A percentile compares a stretch with the other conserved stretches of the same genome.
phyloP scores from a whole-genome alignment of 257 asterid species.

The Scutellaria minor region DNA sequence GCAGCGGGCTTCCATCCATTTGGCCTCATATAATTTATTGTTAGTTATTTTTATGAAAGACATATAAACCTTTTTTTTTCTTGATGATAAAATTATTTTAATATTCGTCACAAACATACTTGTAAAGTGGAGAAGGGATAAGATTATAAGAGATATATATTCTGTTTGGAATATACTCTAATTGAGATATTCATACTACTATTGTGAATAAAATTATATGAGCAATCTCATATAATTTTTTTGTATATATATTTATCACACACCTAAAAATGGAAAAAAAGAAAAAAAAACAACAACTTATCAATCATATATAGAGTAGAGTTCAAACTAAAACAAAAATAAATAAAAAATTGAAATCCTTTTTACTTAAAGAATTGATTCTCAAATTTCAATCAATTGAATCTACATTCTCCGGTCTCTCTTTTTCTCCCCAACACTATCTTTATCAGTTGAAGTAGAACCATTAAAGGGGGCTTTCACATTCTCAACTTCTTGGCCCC shows the following conservation, averaged over 20 bases:
- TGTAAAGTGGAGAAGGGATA: too few relatives aligned
- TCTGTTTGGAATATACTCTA: too few relatives aligned
- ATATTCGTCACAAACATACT: too few relatives aligned
- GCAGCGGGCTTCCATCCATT: too few relatives aligned
- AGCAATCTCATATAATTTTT: not conserved
- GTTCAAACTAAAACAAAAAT: constrained; percentile 19
- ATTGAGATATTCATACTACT: too few relatives aligned
- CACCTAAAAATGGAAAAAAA: constrained; percentile 29
- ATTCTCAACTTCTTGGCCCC: constrained; percentile 30
- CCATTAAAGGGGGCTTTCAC: constrained; percentile 28
- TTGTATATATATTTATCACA: too few relatives aligned
- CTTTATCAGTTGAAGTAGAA: constrained; percentile 24
- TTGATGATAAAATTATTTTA: too few relatives aligned
- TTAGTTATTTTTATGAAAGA: too few relatives aligned
- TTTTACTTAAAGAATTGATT: constrained; percentile 31
- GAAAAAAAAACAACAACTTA: not conserved
- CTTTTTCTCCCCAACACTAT: too few relatives aligned
- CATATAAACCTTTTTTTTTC: too few relatives aligned
- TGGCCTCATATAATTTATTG: too few relatives aligned
- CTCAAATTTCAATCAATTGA: constrained; percentile 26
- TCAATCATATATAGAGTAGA: constrained; percentile 15
- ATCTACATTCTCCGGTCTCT: not conserved
- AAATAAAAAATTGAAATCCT: not conserved
- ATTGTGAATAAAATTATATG: constrained; percentile 6
- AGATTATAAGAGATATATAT: too few relatives aligned